Percentiles rank a stretch among this genome's conserved stretches.
phyloP scores from a whole-genome alignment of 495 filamentous ascomycete genomes.

The Talaromyces proteolyticus region DNA sequence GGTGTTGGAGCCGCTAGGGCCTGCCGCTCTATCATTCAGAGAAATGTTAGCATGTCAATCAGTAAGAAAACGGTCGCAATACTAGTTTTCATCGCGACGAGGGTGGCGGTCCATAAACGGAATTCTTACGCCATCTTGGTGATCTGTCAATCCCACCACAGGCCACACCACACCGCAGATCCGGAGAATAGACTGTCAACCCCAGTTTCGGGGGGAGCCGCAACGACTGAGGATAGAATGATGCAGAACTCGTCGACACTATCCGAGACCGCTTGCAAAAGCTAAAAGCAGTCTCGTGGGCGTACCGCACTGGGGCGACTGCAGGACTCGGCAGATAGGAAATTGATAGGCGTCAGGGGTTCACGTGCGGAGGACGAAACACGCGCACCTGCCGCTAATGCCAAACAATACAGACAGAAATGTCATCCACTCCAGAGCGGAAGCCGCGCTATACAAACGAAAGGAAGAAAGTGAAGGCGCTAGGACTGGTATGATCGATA shows the following conservation, averaged over 20 bases:
- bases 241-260: neutral
- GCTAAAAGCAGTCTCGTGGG: neutral
- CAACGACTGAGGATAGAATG: conserved; percentile 2
- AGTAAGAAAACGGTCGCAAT: too few relatives aligned
- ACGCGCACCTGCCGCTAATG: neutral
- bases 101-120: too few relatives aligned
- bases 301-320: neutral
- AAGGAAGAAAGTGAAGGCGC: neutral
- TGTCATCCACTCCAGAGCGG: conserved; percentile 1
- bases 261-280: neutral
- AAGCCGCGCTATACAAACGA: neutral
- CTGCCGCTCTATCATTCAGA: conserved; percentile 26
- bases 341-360: conserved; percentile 4
- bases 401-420: neutral
- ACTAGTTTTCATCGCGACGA: too few relatives aligned
- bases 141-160: conserved; percentile 2
- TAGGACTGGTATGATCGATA: neutral
- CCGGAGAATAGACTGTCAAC: conserved; percentile 8
- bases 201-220: conserved; percentile 25
- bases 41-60: conserved; percentile 16
- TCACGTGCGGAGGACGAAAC: conserved; percentile 8
- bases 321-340: neutral
- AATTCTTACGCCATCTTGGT: conserved; percentile 45
- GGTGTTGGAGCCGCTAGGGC: conserved; percentile 48
- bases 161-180: neutral